Evolutionary conservation across 441 rosid species (phyloP).

Genomic region (Adansonia rubrostipa): DNA sequence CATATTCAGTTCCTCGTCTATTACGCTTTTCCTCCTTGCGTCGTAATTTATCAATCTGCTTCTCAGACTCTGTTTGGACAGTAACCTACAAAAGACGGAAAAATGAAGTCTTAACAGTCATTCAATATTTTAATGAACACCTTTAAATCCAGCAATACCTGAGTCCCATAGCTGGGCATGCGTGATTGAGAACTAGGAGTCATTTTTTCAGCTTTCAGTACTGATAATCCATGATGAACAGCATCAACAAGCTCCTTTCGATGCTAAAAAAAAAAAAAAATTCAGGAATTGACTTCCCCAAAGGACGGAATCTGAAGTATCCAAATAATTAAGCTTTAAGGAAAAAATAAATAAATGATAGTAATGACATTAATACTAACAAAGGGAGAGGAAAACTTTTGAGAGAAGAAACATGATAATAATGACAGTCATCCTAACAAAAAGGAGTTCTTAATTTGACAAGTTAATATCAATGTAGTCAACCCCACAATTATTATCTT

Average conservation of each 20-base stretch:
- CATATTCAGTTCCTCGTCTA: slow-evolving; percentile 75
- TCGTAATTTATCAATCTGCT: slow-evolving; percentile 91
- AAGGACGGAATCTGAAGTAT: slow-evolving; percentile 12
- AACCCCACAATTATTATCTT: slow-evolving; percentile 11
- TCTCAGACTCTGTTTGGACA: slow-evolving; percentile 86
- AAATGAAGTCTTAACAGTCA: neutral
- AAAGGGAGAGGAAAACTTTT: neutral
- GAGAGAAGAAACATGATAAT: slow-evolving; percentile 20
- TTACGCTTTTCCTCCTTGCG: slow-evolving; percentile 92
- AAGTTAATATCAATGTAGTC: neutral
- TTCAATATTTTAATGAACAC: slow-evolving; percentile 9
- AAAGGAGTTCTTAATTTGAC: neutral
- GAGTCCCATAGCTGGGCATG: slow-evolving; percentile 96
- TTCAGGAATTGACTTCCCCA: neutral
- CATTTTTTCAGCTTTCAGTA: slow-evolving; percentile 76
- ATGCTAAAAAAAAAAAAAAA: slow-evolving; percentile 54
- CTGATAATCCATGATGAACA: slow-evolving; percentile 69
- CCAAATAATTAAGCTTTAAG: slow-evolving; percentile 1
- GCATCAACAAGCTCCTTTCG: slow-evolving; percentile 91
- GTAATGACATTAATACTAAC: neutral
- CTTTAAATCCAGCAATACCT: slow-evolving; percentile 50
- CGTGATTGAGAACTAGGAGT: slow-evolving; percentile 69
- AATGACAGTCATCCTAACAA: slow-evolving; percentile 12
- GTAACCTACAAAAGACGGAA: slow-evolving; percentile 66
- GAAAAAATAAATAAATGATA: neutral